These are phyloP conservation scores for Cordyceps fumosorosea DNA, from an alignment of 2,329 filamentous ascomycete genomes.

Conservation along the genomic window DNA sequence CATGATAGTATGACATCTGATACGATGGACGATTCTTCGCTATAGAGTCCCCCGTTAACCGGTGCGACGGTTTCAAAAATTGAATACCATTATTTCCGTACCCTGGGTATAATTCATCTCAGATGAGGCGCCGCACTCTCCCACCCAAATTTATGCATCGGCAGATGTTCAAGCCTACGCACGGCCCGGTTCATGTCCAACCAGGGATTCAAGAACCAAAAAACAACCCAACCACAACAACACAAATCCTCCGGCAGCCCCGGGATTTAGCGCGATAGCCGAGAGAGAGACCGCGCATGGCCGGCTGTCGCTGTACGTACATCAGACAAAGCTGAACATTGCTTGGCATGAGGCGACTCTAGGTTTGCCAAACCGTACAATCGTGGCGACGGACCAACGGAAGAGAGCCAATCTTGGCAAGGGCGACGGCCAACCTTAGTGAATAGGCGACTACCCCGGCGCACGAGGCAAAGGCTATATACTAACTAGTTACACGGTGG, in stretches of 20 bases:
- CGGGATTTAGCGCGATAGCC: constrained; percentile 3
- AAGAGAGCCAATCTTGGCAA: background rate
- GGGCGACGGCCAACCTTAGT: background rate
- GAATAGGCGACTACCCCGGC: too few species aligned
- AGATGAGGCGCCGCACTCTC: background rate
- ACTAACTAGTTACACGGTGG: too few species aligned
- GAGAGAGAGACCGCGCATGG: background rate
- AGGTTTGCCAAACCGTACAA: background rate
- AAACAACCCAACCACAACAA: background rate
- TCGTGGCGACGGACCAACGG: background rate
- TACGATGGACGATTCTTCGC: background rate
- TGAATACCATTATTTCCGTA: background rate
- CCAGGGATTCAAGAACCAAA: background rate
- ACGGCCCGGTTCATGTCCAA: background rate
- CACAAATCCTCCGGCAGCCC: background rate
- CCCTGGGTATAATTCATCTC: background rate
- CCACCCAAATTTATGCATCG: background rate
- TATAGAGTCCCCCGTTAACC: background rate
- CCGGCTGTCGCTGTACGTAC: background rate
- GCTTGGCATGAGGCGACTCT: constrained; percentile 6
- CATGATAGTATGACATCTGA: background rate
- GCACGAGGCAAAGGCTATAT: too few species aligned
- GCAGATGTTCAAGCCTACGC: background rate
- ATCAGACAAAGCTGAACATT: background rate
- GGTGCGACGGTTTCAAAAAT: background rate